Evolutionary conservation across 331 rosid genomes (phyloP).

Genomic region (Quercus phellos): DNA sequence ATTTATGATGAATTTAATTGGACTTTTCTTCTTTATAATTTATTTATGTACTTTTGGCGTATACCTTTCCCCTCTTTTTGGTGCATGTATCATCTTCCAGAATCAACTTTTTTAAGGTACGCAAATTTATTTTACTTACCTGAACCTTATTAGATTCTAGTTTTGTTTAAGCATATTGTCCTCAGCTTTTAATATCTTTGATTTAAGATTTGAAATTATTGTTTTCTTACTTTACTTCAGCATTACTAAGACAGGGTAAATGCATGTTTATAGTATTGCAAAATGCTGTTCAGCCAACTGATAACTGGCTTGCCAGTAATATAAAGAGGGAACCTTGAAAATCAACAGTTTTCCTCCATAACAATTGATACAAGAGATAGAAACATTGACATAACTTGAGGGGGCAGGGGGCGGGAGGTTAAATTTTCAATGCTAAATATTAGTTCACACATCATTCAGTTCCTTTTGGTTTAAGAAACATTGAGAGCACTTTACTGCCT

Average conservation of each 20-base stretch:
- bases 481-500: no score
- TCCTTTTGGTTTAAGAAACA: background rate
- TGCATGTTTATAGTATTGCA: background rate
- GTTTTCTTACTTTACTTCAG: background rate
- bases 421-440: background rate
- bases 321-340: background rate
- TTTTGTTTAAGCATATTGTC: background rate
- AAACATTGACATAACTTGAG: background rate
- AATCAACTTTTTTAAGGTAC: constrained; percentile 87
- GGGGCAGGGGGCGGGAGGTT: no score
- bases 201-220: background rate
- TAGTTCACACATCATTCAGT: background rate
- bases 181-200: no score
- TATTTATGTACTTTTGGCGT: background rate
- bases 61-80: constrained; percentile 7
- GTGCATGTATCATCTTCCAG: constrained; percentile 55
- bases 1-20: background rate
- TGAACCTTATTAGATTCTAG: constrained; percentile 9
- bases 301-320: background rate
- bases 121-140: background rate
- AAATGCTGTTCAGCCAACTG: background rate
- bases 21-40: constrained; percentile 1
- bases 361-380: background rate
- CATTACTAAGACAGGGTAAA: background rate
- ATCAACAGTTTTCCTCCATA: background rate